phyloP scores from a whole-genome alignment of 305 asterid species.

The Galium porrigens region DNA sequence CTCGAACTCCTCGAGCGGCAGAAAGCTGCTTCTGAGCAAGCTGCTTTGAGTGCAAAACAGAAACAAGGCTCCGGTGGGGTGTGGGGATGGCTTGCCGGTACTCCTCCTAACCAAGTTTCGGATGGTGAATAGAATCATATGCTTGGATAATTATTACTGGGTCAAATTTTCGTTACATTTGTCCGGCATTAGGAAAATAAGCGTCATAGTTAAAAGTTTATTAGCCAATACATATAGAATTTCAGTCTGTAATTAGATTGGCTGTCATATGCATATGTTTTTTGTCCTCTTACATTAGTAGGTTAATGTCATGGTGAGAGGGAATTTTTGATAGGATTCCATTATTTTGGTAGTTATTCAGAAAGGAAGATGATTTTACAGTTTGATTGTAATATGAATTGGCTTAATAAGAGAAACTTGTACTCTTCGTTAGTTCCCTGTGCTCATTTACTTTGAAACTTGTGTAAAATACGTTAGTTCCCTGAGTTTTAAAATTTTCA shows the following conservation, averaged over 20 bases:
- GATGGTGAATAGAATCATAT: constrained; percentile 24
- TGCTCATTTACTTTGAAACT: not conserved
- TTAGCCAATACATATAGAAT: constrained; percentile 16
- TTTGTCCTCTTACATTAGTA: constrained; percentile 5
- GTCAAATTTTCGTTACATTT: constrained; percentile 19
- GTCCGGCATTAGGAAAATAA: constrained; percentile 25
- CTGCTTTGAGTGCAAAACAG: constrained; percentile 50
- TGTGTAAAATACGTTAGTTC: not conserved
- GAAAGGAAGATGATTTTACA: not conserved
- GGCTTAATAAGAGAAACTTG: not conserved
- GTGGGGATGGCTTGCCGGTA: constrained; percentile 97
- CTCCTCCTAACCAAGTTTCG: constrained; percentile 36
- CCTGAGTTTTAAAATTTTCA: not conserved
- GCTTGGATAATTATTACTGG: constrained; percentile 7
- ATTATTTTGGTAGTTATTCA: constrained; percentile 4
- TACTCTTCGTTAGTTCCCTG: not conserved
- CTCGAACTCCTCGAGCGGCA: constrained; percentile 88
- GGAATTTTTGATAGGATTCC: constrained; percentile 10
- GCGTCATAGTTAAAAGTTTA: constrained; percentile 16
- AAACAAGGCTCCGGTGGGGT: constrained; percentile 72
- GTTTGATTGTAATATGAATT: constrained; percentile 8
- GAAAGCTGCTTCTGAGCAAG: constrained; percentile 91
- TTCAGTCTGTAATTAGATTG: constrained; percentile 17
- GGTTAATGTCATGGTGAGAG: constrained; percentile 7
- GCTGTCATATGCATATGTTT: constrained; percentile 1